These are phyloP conservation scores for Nothophoma quercina DNA, from an alignment of 2,329 filamentous ascomycete species.

Conservation along the genomic window DNA sequence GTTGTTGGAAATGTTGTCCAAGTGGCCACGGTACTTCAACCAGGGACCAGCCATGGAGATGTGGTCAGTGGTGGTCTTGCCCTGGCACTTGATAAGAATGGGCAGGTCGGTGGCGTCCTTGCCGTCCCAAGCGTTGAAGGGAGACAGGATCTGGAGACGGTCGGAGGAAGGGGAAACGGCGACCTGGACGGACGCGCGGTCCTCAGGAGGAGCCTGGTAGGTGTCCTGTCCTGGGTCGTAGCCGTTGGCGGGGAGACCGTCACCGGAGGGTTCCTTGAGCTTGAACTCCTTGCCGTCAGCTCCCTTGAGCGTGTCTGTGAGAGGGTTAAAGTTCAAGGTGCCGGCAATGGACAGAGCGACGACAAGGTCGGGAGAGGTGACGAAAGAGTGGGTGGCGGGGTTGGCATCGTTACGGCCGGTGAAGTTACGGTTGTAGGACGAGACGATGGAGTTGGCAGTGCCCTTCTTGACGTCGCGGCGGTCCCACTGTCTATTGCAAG, in stretches of 20 bases:
- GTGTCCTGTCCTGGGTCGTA: constrained; percentile 93
- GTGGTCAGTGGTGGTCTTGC: constrained; percentile 97
- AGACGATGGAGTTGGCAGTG: constrained; percentile 93
- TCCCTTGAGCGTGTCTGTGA: constrained; percentile 90
- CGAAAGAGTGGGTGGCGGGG: constrained; percentile 92
- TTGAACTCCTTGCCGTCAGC: constrained; percentile 97
- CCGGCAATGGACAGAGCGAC: constrained; percentile 87
- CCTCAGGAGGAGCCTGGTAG: constrained; percentile 90
- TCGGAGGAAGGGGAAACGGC: constrained; percentile 88
- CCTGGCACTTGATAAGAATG: constrained; percentile 94
- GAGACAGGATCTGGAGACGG: constrained; percentile 89
- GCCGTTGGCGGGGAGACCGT: constrained; percentile 78
- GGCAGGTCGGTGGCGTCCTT: constrained; percentile 86
- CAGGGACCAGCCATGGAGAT: constrained; percentile 97
- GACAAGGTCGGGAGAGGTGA: constrained; percentile 88
- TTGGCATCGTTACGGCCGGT: constrained; percentile 97
- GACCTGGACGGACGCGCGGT: constrained; percentile 76
- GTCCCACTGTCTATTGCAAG: constrained; percentile 75
- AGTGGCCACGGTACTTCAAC: constrained; percentile 98
- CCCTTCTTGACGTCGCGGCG: constrained; percentile 94
- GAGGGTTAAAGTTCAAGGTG: constrained; percentile 89
- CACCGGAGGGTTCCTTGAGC: constrained; percentile 79
- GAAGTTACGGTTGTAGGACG: constrained; percentile 99
- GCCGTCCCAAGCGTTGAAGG: constrained; percentile 89
- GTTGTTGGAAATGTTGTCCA: constrained; percentile 99